Conservation (phyloP, 2,329 filamentous ascomycete genomes). For the Ilyonectria mors-panacis region DNA sequence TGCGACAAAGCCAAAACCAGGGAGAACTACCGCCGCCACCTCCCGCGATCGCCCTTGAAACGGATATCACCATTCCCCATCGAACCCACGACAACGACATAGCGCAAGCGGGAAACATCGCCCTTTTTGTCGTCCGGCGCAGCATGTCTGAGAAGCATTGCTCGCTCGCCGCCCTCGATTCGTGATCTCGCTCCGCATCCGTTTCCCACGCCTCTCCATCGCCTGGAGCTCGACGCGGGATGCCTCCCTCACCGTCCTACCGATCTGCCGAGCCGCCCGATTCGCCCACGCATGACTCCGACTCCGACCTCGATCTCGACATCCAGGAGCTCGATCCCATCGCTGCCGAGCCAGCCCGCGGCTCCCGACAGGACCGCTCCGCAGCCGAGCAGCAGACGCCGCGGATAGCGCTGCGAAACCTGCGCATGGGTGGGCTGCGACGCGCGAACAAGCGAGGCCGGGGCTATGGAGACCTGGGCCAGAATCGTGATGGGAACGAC, state of each 20-base stretch:
- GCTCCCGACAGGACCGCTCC: constrained; percentile 48
- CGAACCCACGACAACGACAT: constrained; percentile 7
- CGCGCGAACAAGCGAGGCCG: constrained; percentile 68
- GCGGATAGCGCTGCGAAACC: constrained; percentile 79
- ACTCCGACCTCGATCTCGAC: constrained; percentile 83
- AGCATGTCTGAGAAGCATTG: constrained; percentile 46
- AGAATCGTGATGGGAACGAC: constrained; percentile 68
- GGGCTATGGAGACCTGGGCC: constrained; percentile 73
- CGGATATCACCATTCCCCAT: constrained; percentile 17
- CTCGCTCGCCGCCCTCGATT: constrained; percentile 36
- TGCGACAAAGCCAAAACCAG: constrained; percentile 37
- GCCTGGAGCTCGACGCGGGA: constrained; percentile 58
- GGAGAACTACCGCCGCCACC: constrained; percentile 20
- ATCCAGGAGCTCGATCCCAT: constrained; percentile 84
- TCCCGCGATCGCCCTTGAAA: constrained; percentile 31
- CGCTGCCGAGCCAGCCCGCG: constrained; percentile 55
- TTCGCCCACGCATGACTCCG: constrained; percentile 77
- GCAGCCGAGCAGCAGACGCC: constrained; percentile 62
- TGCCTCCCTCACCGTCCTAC: constrained; percentile 69
- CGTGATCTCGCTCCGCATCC: constrained; percentile 34
- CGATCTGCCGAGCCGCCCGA: constrained; percentile 74
- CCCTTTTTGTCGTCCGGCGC: constrained; percentile 28
- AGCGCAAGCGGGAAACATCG: background rate
- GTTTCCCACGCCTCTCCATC: constrained; percentile 29
- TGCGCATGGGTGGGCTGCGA: constrained; percentile 76